Percentiles rank a stretch among this genome's conserved stretches.
Evolutionary conservation across 1,284 basidiomycete species (phyloP).

Genomic region (Irpex sp.): DNA sequence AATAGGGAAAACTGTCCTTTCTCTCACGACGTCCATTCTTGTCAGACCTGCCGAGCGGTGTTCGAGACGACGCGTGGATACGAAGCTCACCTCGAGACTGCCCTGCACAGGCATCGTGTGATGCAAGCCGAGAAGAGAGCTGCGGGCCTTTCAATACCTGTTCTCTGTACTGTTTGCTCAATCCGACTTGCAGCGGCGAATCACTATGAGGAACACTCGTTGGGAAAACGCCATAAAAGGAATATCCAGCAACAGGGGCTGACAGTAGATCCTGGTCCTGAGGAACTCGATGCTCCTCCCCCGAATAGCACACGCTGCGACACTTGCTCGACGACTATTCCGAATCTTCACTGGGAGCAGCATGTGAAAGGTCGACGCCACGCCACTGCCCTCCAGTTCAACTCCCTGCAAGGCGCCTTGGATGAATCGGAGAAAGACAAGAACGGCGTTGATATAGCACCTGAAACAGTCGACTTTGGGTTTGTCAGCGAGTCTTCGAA

Average conservation of each 20-base stretch:
- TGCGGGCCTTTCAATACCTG: neutral
- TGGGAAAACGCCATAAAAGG: neutral
- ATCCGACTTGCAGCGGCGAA: conserved; percentile 1
- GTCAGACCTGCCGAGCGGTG: neutral
- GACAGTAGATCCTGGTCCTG: conserved; percentile 6
- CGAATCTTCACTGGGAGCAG: neutral
- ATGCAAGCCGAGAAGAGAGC: neutral
- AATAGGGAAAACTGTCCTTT: neutral
- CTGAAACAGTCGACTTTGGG: conserved; percentile 25
- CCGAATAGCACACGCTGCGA: conserved; percentile 9
- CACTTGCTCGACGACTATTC: neutral
- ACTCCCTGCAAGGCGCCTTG: conserved; percentile 3
- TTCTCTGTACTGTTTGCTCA: conserved; percentile 5
- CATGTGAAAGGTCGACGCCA: conserved; percentile 7
- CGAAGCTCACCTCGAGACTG: neutral
- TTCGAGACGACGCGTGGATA: neutral
- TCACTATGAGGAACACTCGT: conserved; percentile 2
- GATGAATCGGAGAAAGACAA: conserved; percentile 13
- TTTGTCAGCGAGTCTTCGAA: conserved; percentile 21
- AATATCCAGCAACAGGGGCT: neutral
- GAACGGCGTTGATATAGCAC: conserved; percentile 11
- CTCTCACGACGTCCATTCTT: neutral
- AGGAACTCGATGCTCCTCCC: neutral
- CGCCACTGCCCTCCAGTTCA: conserved; percentile 6
- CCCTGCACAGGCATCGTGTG: neutral